Evolutionary conservation across 805 yeast genomes (phyloP).

Genomic region (Starmerella cellae): DNA sequence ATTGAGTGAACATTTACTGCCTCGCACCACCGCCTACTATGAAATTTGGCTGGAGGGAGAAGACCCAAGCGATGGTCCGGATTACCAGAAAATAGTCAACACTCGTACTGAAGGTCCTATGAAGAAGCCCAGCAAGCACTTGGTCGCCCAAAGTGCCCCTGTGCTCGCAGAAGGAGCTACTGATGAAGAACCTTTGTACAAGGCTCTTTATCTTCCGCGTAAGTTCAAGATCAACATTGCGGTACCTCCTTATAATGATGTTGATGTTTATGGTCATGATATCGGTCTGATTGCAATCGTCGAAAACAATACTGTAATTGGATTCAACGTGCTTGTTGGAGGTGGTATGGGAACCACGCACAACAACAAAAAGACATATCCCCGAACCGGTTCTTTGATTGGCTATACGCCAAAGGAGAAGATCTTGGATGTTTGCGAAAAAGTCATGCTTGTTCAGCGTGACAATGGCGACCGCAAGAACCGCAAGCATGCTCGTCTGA

Average conservation of each 20-base stretch:
- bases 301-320: conserved; percentile 43
- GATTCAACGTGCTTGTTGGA: conserved; percentile 83
- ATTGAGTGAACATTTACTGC: conserved; percentile 73
- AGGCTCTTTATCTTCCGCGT: conserved; percentile 80
- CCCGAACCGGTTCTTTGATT: conserved; percentile 79
- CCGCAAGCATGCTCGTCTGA: conserved; percentile 94
- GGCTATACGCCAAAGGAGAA: conserved; percentile 63
- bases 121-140: conserved; percentile 50
- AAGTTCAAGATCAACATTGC: conserved; percentile 90
- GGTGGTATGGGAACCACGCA: conserved; percentile 99
- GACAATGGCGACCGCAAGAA: conserved; percentile 89
- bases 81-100: conserved; percentile 53
- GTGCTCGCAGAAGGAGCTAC: conserved; percentile 32
- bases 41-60: conserved; percentile 91
- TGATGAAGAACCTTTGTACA: conserved; percentile 74
- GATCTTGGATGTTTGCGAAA: conserved; percentile 69
- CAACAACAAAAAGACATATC: conserved; percentile 91
- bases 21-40: conserved; percentile 88
- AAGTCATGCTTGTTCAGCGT: conserved; percentile 85
- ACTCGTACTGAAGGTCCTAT: conserved; percentile 56
- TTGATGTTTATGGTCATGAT: conserved; percentile 92
- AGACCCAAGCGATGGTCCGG: conserved; percentile 47
- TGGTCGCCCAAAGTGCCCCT: conserved; percentile 70
- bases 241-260: conserved; percentile 92
- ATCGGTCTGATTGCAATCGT: conserved; percentile 84